Evolutionary conservation across 345 rosid genomes (phyloP).

Genomic region (Anacardium occidentale): DNA sequence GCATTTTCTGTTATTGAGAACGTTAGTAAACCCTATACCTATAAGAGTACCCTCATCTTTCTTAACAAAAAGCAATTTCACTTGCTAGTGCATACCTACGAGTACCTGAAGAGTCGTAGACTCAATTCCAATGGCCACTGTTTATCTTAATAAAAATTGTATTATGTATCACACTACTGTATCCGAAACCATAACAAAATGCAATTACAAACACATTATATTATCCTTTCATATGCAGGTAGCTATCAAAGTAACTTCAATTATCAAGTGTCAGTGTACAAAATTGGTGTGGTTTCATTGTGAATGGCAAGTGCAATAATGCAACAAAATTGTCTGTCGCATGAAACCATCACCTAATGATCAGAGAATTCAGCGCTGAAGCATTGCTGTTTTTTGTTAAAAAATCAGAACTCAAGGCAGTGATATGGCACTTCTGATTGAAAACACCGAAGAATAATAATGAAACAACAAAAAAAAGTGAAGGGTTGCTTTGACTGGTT

Average conservation of each 20-base stretch:
- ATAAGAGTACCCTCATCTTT: not conserved
- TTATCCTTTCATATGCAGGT: not conserved
- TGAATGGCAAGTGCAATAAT: conserved; percentile 17
- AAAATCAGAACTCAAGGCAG: not conserved
- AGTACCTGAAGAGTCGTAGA: not conserved
- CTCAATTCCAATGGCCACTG: not conserved
- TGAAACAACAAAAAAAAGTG: not conserved
- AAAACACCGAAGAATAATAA: conserved; percentile 6
- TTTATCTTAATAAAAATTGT: not conserved
- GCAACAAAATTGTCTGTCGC: not conserved
- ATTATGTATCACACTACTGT: not conserved
- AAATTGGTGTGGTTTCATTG: not conserved
- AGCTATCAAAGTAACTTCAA: not conserved
- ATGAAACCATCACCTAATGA: not conserved
- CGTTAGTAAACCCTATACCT: not conserved
- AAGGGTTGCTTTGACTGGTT: conserved; percentile 8
- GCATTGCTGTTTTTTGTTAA: conserved; percentile 8
- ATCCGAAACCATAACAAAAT: not conserved
- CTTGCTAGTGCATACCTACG: not conserved
- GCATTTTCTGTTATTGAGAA: not conserved
- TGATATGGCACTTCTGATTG: conserved; percentile 26
- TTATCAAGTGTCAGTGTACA: not conserved
- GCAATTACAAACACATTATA: not conserved
- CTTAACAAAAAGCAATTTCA: not conserved
- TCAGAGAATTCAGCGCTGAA: conserved; percentile 6